Evolutionary conservation across 768 basidiomycete genomes (phyloP).

Genomic region (Coprinopsis sp.): DNA sequence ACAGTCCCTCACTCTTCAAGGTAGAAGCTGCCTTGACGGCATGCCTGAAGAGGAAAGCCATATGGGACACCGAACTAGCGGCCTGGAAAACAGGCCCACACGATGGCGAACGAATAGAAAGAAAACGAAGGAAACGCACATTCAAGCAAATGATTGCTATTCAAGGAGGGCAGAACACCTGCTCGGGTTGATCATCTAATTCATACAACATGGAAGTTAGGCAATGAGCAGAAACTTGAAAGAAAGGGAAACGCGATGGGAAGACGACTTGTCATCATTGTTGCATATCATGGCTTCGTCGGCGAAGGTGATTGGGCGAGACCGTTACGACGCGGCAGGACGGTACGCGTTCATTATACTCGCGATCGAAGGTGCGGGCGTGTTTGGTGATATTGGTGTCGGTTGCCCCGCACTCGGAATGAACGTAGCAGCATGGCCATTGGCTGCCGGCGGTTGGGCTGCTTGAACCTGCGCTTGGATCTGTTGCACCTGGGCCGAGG

Average conservation of each 20-base stretch:
- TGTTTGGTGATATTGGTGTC: conserved; percentile 8
- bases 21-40: background rate
- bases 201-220: too few species aligned
- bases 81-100: background rate
- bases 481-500: too few species aligned
- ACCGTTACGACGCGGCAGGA: background rate
- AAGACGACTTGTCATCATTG: background rate
- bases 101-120: background rate
- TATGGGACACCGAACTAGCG: background rate
- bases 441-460: conserved; percentile 1
- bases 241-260: too few species aligned
- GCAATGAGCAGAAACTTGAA: too few species aligned
- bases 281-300: background rate
- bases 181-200: too few species aligned
- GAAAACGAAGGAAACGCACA: conserved; percentile 2
- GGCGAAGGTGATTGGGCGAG: background rate
- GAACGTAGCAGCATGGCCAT: conserved; percentile 1
- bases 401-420: background rate
- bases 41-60: background rate
- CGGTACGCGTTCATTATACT: conserved; percentile 68
- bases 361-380: conserved; percentile 46
- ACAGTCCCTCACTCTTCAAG: background rate
- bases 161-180: too few species aligned
- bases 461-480: conserved; percentile 7
- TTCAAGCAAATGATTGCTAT: too few species aligned